Conservation (phyloP, 495 filamentous ascomycete genomes). For the Penicillium ochrochloron region DNA sequence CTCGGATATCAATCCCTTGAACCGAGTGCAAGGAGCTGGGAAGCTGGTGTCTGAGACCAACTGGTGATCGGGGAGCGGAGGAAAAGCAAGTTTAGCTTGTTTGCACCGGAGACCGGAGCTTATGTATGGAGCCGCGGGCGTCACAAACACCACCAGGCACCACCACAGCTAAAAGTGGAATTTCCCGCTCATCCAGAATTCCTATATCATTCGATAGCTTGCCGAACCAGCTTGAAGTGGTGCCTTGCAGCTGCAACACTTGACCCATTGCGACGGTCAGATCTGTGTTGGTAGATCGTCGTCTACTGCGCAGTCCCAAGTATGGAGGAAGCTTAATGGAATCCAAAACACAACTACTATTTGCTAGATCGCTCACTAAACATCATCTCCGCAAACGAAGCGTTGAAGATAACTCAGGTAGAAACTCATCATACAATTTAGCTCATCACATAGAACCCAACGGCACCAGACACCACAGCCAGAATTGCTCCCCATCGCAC, state of each 20-base stretch:
- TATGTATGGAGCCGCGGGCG: not conserved
- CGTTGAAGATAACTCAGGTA: not conserved
- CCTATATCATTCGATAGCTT: no score
- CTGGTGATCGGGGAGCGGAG: constrained; percentile 20
- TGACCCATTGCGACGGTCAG: no score
- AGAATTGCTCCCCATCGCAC: constrained; percentile 26
- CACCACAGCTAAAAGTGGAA: no score
- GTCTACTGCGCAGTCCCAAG: no score
- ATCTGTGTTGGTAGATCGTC: no score
- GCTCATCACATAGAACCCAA: not conserved
- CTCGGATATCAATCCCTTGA: not conserved
- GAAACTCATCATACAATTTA: not conserved
- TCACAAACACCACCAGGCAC: not conserved
- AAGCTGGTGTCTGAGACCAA: not conserved
- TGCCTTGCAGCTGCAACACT: no score
- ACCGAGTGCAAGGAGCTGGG: not conserved
- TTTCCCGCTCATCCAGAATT: no score
- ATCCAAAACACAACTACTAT: no score
- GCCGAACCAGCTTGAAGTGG: no score
- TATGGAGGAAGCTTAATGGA: no score
- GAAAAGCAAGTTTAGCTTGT: constrained; percentile 42
- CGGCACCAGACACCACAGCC: constrained; percentile 13
- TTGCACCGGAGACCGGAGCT: constrained; percentile 32
- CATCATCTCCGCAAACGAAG: no score
- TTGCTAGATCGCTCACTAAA: no score